Evolutionary conservation across 768 basidiomycete genomes (phyloP).

Genomic region (Leucosporidium creatinivorum): DNA sequence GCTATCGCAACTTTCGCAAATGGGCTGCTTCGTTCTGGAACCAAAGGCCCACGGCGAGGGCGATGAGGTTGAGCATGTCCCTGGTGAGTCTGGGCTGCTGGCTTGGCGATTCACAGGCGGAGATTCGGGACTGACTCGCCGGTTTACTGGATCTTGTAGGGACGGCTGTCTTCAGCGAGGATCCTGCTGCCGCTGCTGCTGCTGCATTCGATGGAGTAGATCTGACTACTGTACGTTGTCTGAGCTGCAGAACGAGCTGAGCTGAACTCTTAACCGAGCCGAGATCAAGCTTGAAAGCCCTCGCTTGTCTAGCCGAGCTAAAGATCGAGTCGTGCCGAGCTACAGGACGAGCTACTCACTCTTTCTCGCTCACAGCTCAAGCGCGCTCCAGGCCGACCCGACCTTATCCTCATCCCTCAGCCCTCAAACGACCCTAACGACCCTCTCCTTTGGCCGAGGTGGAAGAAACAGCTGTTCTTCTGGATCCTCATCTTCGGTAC

Average conservation of each 20-base stretch:
- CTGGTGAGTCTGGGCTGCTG: not conserved
- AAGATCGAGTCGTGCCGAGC: too few relatives aligned
- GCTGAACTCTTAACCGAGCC: too few relatives aligned
- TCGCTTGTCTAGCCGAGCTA: too few relatives aligned
- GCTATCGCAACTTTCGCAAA: not conserved
- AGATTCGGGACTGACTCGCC: too few relatives aligned
- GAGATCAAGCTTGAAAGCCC: too few relatives aligned
- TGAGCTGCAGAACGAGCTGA: too few relatives aligned
- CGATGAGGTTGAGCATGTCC: not conserved
- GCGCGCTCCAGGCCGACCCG: slow-evolving; percentile 2
- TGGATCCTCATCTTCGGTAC: slow-evolving; percentile 15
- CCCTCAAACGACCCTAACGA: slow-evolving; percentile 35
- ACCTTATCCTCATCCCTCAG: slow-evolving; percentile 47
- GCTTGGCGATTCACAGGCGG: too few relatives aligned
- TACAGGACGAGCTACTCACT: too few relatives aligned
- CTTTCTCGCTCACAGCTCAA: not conserved
- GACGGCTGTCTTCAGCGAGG: slow-evolving; percentile 18
- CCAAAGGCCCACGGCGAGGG: not conserved
- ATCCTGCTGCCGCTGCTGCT: slow-evolving; percentile 27
- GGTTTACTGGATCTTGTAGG: not conserved
- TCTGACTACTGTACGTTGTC: not conserved
- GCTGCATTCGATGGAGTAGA: slow-evolving; percentile 31
- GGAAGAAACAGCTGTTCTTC: slow-evolving; percentile 30
- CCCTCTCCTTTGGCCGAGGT: slow-evolving; percentile 34
- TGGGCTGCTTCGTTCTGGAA: not conserved